A percentile compares a stretch with the other conserved stretches of the same genome.
These are phyloP conservation scores for Parathielavia hyrcaniae DNA, from an alignment of 495 filamentous ascomycete genomes.

Conservation along the genomic window DNA sequence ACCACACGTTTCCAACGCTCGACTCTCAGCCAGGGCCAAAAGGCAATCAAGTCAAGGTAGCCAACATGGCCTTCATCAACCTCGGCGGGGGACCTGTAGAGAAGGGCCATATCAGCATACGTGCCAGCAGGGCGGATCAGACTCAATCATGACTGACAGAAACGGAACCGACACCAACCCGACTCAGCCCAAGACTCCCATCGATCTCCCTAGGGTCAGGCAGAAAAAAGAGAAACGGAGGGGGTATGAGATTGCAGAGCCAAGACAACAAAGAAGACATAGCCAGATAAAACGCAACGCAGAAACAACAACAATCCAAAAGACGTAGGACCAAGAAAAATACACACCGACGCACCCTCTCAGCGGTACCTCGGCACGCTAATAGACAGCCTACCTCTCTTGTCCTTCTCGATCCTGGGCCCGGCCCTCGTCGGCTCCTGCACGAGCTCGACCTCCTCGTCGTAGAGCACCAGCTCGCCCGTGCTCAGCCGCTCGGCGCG, in stretches of 20 bases:
- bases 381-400: slow-evolving; percentile 78
- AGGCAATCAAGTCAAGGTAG: slow-evolving; percentile 58
- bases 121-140: slow-evolving; percentile 21
- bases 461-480: slow-evolving; percentile 49
- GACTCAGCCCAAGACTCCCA: too few relatives aligned
- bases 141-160: background rate
- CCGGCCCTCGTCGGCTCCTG: slow-evolving; percentile 47
- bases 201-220: too few relatives aligned
- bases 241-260: too few relatives aligned
- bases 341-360: slow-evolving; percentile 16
- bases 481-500: slow-evolving; percentile 42
- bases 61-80: slow-evolving; percentile 66
- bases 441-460: slow-evolving; percentile 49
- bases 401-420: slow-evolving; percentile 70
- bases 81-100: slow-evolving; percentile 49
- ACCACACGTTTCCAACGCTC: background rate
- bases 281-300: too few relatives aligned
- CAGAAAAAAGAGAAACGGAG: too few relatives aligned
- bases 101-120: background rate
- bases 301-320: slow-evolving; percentile 1
- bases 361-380: slow-evolving; percentile 52
- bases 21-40: background rate
- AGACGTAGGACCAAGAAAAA: too few relatives aligned
- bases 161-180: background rate
- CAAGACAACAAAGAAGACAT: too few relatives aligned